Percentiles rank a stretch among this genome's conserved stretches.
These are phyloP conservation scores for Neonectria hederae DNA, from an alignment of 2,329 filamentous ascomycete species.

Conservation along the genomic window DNA sequence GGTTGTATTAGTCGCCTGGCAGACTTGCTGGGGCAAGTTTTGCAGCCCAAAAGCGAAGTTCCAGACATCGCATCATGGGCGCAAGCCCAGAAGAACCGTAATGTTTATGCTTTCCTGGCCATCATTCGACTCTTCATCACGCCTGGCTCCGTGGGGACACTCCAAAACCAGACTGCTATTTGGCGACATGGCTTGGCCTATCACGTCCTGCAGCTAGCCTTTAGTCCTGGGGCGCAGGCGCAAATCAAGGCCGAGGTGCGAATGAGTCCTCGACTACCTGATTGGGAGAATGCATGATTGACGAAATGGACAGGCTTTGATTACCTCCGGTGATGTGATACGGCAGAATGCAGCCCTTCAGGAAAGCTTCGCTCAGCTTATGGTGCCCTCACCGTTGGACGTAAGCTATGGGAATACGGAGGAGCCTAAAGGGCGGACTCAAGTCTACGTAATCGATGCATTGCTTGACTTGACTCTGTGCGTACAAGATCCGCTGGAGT, in stretches of 20 bases:
- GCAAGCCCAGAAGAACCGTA: conserved; percentile 82
- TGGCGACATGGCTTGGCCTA: conserved; percentile 84
- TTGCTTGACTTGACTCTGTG: conserved; percentile 84
- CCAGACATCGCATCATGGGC: conserved; percentile 77
- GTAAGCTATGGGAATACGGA: conserved; percentile 47
- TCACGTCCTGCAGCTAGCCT: conserved; percentile 83
- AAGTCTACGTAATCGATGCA: conserved; percentile 92
- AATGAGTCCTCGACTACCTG: conserved; percentile 13
- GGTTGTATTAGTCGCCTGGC: conserved; percentile 80
- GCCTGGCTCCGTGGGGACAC: conserved; percentile 80
- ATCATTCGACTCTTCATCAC: conserved; percentile 88
- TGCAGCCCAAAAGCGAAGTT: conserved; percentile 62
- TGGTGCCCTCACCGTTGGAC: conserved; percentile 72
- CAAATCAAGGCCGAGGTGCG: conserved; percentile 82
- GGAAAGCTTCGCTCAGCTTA: conserved; percentile 87
- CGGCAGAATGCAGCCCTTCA: conserved; percentile 82
- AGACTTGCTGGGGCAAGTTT: conserved; percentile 70
- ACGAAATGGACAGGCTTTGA: conserved; percentile 68
- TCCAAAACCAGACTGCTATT: conserved; percentile 85
- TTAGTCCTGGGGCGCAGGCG: conserved; percentile 75
- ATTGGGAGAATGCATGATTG: conserved; percentile 15
- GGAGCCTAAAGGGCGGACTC: conserved; percentile 61
- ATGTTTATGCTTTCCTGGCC: conserved; percentile 88
- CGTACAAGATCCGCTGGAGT: conserved; percentile 70
- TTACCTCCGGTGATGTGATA: conserved; percentile 89